phyloP scores from a whole-genome alignment of 805 yeast genomes.

The Monosporozyma solicola region DNA sequence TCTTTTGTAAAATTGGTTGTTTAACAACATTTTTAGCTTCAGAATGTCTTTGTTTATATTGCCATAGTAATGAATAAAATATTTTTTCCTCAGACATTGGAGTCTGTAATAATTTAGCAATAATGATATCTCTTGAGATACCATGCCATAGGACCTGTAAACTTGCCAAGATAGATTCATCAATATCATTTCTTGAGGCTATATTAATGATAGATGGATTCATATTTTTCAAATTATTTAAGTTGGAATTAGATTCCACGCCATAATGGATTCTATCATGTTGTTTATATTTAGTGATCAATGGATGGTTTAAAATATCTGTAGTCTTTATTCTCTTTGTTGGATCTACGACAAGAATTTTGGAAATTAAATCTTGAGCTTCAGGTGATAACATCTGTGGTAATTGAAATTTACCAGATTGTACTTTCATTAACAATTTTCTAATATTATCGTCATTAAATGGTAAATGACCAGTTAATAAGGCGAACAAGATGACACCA shows the following conservation, averaged over 20 bases:
- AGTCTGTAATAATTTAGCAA: constrained; percentile 44
- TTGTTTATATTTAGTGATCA: constrained; percentile 55
- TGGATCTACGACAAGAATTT: constrained; percentile 66
- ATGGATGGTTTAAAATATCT: constrained; percentile 65
- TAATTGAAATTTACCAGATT: constrained; percentile 66
- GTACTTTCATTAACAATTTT: constrained; percentile 61
- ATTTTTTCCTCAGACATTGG: constrained; percentile 67
- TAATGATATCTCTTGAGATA: constrained; percentile 47
- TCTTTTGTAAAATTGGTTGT: background rate
- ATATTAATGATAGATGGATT: constrained; percentile 15
- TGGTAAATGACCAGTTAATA: constrained; percentile 72
- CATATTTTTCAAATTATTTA: constrained; percentile 16
- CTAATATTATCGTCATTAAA: constrained; percentile 78
- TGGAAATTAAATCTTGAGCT: constrained; percentile 56
- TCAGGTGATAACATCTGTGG: constrained; percentile 54
- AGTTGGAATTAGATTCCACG: constrained; percentile 25
- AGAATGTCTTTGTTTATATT: constrained; percentile 66
- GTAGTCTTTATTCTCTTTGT: constrained; percentile 59
- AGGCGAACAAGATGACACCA: constrained; percentile 73
- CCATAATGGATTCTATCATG: constrained; percentile 6
- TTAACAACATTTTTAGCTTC: background rate
- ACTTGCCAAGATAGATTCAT: constrained; percentile 64
- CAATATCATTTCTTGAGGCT: constrained; percentile 41
- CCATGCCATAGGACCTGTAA: constrained; percentile 79
- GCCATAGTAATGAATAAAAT: constrained; percentile 64